Conservation (phyloP, 306 rosid genomes). For the Malus fusca region DNA sequence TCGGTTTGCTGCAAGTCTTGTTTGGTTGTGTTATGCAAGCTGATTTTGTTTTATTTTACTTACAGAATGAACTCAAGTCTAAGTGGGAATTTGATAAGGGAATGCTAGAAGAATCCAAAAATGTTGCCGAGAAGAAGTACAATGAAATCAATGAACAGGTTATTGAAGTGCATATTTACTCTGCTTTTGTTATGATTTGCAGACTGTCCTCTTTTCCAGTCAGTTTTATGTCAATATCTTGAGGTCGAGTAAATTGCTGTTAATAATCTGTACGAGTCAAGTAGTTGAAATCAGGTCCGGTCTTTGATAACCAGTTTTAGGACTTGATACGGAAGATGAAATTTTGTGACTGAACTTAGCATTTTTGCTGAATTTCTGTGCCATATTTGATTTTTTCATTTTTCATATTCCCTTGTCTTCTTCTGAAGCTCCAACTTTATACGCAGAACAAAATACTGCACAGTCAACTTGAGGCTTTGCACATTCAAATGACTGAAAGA, state of each 20-base stretch:
- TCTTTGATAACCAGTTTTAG: background rate
- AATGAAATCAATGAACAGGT: constrained; percentile 91
- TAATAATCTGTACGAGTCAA: background rate
- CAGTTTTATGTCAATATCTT: background rate
- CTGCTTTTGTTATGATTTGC: background rate
- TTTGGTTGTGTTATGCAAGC: background rate
- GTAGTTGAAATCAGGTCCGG: background rate
- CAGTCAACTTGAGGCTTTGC: constrained; percentile 79
- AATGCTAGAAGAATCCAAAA: constrained; percentile 41
- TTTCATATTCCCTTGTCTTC: background rate
- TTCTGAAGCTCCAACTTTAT: background rate
- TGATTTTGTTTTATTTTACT: background rate
- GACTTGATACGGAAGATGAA: background rate
- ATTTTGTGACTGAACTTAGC: background rate
- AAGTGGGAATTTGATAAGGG: constrained; percentile 68
- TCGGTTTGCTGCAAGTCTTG: background rate
- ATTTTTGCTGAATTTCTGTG: background rate
- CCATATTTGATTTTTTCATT: background rate
- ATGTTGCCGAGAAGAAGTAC: constrained; percentile 64
- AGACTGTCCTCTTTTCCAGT: background rate
- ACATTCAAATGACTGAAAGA: constrained; percentile 82
- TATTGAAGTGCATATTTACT: constrained; percentile 7
- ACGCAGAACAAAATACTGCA: constrained; percentile 85
- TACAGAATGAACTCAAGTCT: constrained; percentile 62
- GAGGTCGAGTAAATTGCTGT: background rate